Percentiles rank a stretch among this genome's conserved stretches.
phyloP scores from a whole-genome alignment of 495 filamentous ascomycete genomes.

The Extremus antarcticus region DNA sequence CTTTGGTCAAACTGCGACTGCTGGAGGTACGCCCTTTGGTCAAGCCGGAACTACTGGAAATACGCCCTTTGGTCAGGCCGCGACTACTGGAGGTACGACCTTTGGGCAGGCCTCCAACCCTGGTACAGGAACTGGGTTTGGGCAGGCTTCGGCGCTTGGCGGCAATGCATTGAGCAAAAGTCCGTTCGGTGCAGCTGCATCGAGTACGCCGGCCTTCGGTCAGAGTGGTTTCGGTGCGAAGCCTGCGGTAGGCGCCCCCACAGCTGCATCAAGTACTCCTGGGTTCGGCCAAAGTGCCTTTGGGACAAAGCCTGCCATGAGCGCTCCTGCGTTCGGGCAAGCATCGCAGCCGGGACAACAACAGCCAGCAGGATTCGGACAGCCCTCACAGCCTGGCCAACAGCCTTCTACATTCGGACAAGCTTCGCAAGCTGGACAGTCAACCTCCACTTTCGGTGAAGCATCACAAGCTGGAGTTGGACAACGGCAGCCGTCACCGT shows the following conservation, averaged over 20 bases:
- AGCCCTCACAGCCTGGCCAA: constrained; percentile 6
- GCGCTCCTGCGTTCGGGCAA: constrained; percentile 5
- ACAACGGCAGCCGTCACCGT: neutral
- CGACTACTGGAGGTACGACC: constrained; percentile 19
- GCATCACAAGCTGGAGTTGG: constrained; percentile 6
- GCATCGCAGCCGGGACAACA: neutral
- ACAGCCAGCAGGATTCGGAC: constrained; percentile 11
- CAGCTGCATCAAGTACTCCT: too few relatives aligned
- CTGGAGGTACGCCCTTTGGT: constrained; percentile 26
- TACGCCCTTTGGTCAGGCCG: constrained; percentile 16
- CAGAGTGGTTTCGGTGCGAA: neutral
- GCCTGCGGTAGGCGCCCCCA: constrained; percentile 5
- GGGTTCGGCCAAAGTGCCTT: too few relatives aligned
- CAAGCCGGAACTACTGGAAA: constrained; percentile 10
- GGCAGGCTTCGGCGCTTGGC: constrained; percentile 12
- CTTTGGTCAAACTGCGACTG: constrained; percentile 18
- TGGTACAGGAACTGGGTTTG: constrained; percentile 13
- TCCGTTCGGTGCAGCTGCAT: constrained; percentile 3
- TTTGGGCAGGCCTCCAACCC: constrained; percentile 23
- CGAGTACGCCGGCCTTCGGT: constrained; percentile 13
- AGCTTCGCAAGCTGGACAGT: constrained; percentile 2
- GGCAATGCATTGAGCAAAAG: neutral
- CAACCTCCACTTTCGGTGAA: constrained; percentile 17
- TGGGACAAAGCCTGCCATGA: neutral
- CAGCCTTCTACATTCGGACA: constrained; percentile 15